Base-by-base conservation (phyloP, 768 basidiomycete species). In the Boletus vinaceobasis region DNA sequence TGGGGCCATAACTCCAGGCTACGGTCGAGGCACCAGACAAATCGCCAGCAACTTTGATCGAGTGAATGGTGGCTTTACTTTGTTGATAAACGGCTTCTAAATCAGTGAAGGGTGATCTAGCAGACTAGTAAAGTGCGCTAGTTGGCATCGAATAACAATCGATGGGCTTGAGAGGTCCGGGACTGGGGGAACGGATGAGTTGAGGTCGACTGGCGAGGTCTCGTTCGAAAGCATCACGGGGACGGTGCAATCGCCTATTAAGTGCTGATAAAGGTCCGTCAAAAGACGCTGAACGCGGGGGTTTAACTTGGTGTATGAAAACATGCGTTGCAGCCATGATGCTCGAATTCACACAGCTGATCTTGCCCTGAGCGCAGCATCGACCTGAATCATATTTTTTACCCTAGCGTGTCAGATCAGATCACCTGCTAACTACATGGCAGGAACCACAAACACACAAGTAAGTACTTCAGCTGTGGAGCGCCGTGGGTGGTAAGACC, bases 311-410 rank as follows among this genome's bases (percentile, higher is more conserved):
- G 9, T 13, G 17, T 36, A 49, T 40, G 46, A 42, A 52, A 52
- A 60, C 61, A 55, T 21, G 62, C 46, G 59, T 39, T 57, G 4
- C 19, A 29, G 46, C 17, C 39, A 48, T 15, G 17, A 26, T 46
- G 47, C 37, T 40, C n/a, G 32, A 40, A 29, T 43, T 36, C 26
- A 36, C 50, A 54, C 42, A 36, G 21, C 39, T 33, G 11, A 39
- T 14, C 33, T 23, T 19, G 2, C 6, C 21, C 2, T 46, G 23
- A 42, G 23, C n/a, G 43, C 31, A 36, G 21, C 31, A 15, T 35
- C 47, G 4, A 9, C 17, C 17, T 14, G 44, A 43, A 51, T 7
- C 36, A 47, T 11, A 37, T 17, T 43, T 40, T 38, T 8, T 26
- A 38, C 37, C 35, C 43, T 23, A 32, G 36, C 36, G n/a, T 3